phyloP scores from a whole-genome alignment of 2,329 filamentous ascomycete species.

The Colletotrichum sp. region DNA sequence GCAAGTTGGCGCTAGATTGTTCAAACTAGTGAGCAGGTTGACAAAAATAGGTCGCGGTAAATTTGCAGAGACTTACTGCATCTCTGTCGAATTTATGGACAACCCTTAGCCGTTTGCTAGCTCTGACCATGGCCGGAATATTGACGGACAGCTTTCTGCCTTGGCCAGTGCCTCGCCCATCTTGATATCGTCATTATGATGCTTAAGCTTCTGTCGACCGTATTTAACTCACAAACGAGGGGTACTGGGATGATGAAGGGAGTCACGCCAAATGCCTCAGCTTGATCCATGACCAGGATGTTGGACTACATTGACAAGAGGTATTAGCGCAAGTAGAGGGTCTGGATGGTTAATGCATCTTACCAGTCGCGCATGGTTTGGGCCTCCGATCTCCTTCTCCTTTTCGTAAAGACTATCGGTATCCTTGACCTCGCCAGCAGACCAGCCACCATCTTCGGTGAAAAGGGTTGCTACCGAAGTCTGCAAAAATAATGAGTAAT shows the following conservation, averaged over 20 bases:
- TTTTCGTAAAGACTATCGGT: conserved; percentile 31
- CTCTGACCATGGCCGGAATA: conserved; percentile 33
- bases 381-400: conserved; percentile 31
- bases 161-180: conserved; percentile 36
- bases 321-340: neutral
- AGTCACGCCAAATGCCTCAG: conserved; percentile 30
- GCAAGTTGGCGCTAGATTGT: conserved; percentile 25
- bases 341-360: neutral
- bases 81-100: conserved; percentile 38
- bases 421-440: conserved; percentile 33
- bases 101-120: conserved; percentile 29
- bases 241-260: conserved; percentile 33
- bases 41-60: neutral
- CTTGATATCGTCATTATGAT: conserved; percentile 24
- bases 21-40: neutral
- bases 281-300: conserved; percentile 30
- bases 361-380: conserved; percentile 33
- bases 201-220: neutral
- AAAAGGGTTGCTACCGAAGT: conserved; percentile 32
- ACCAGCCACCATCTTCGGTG: conserved; percentile 33
- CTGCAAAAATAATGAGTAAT: conserved; percentile 15
- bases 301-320: conserved; percentile 27
- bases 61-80: conserved; percentile 27
- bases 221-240: conserved; percentile 28
- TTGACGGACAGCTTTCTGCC: conserved; percentile 37